Conservation (phyloP, 805 yeast genomes). For the Wickerhamomyces canadensis region DNA sequence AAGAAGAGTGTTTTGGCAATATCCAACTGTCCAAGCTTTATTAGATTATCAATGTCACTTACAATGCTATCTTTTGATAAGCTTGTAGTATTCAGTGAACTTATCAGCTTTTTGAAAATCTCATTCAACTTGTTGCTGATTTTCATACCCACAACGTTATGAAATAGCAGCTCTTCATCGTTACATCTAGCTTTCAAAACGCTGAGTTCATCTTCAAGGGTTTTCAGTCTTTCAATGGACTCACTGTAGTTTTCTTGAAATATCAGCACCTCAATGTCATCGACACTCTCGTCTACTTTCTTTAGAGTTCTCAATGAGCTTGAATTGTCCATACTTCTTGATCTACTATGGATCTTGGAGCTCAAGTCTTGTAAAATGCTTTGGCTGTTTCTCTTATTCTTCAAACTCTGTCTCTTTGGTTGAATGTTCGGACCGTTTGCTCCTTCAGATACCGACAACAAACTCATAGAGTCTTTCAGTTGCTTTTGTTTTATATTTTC, state of each 20-base stretch:
- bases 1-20: constrained; percentile 46
- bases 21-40: constrained; percentile 36
- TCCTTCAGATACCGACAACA: constrained; percentile 28
- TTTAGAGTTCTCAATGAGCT: constrained; percentile 41
- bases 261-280: constrained; percentile 62
- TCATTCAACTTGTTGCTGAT: constrained; percentile 26
- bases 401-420: constrained; percentile 23
- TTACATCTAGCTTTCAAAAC: constrained; percentile 12
- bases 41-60: constrained; percentile 26
- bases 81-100: constrained; percentile 26
- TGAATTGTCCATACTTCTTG: constrained; percentile 44
- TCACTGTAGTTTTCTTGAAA: constrained; percentile 52
- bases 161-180: constrained; percentile 27
- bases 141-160: constrained; percentile 29
- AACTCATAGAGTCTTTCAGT: constrained; percentile 38
- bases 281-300: constrained; percentile 53
- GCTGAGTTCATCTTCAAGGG: constrained; percentile 28
- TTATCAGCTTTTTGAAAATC: constrained; percentile 29
- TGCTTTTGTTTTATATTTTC: constrained; percentile 40
- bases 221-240: constrained; percentile 31
- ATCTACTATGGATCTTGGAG: constrained; percentile 55
- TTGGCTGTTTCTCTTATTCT: constrained; percentile 27
- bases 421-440: constrained; percentile 21
- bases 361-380: constrained; percentile 50
- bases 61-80: constrained; percentile 24